A percentile compares a stretch with the other conserved stretches of the same genome.
These are phyloP conservation scores for Shiraia sp. DNA, from an alignment of 2,329 filamentous ascomycete genomes.

Conservation along the genomic window DNA sequence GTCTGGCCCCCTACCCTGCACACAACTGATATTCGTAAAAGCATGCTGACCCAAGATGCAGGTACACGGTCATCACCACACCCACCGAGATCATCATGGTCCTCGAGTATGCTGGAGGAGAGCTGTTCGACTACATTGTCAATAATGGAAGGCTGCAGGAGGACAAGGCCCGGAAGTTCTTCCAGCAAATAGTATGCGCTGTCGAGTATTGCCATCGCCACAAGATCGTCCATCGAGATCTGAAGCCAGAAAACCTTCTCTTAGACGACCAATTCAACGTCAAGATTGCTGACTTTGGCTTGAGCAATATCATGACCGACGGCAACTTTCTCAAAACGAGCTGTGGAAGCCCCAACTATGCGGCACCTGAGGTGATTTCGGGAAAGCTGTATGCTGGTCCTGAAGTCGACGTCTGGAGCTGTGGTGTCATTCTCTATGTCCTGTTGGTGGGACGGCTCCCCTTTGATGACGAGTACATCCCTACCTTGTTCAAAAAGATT, in stretches of 20 bases:
- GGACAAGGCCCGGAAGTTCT: constrained; percentile 91
- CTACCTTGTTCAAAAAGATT: constrained; percentile 96
- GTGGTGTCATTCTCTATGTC: constrained; percentile 80
- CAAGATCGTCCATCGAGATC: constrained; percentile 96
- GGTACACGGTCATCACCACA: constrained; percentile 96
- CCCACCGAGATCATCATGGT: constrained; percentile 98
- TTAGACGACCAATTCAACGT: constrained; percentile 95
- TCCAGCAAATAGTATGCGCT: constrained; percentile 98
- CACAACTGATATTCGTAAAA: constrained; percentile 6
- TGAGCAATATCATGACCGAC: constrained; percentile 99
- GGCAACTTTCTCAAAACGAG: constrained; percentile 99
- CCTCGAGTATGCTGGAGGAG: constrained; percentile 92
- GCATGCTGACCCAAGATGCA: too few relatives aligned
- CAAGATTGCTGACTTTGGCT: constrained; percentile 97
- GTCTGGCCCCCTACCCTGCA: constrained; percentile 33
- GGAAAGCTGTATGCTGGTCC: constrained; percentile 97
- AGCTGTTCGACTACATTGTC: constrained; percentile 98
- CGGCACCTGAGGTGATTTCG: constrained; percentile 95
- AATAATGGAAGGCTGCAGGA: constrained; percentile 91
- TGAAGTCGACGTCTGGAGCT: constrained; percentile 98
- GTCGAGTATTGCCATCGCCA: constrained; percentile 99
- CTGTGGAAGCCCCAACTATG: constrained; percentile 97
- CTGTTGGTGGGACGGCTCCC: constrained; percentile 72
- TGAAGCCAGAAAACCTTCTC: constrained; percentile 96
- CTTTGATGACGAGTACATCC: constrained; percentile 98